Evolutionary conservation across 495 filamentous ascomycete species (phyloP), one percentile per base, ranked within the genome.

Genomic region (Aspergillus heteromorphus): DNA sequence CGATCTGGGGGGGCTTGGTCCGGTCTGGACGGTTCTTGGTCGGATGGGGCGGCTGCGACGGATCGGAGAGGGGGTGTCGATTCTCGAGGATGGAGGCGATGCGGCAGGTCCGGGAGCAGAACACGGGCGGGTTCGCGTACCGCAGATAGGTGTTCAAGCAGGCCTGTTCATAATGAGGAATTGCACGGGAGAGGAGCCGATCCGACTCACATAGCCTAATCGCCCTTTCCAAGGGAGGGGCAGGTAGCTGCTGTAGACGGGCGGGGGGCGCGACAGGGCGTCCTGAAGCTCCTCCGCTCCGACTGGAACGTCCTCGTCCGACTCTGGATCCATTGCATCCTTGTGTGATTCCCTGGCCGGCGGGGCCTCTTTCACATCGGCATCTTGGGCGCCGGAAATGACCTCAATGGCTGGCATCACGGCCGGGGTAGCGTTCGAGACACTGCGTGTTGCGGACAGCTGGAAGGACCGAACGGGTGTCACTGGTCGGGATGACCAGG

Each of bases 71-170:
- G 2, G 91, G 90, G 68, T 95, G 81, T 4, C 91, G 83, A 57
- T 96, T 88, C 43, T 97, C 91, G 6, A 96, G 67, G 36, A 96
- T 96, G 4, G 90, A 95, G 0, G 89, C 79, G 60, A 97, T 93
- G 41, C 92, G 88, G 65, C 91, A 96, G 1, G 92, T 96, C 20
- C 92, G 81, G 2, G 93, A 97, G 65, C 84, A 87, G 71, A 97
- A 97, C 9, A 97, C 83, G 0, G 92, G 84, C 14, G 90, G 89
- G 56, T 87, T 92, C 0, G 90, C 86, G 48, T 82, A 81, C 38
- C 93, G 88, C 3, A 98, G 82, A 67, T 98, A 97, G 0, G 92
- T 97, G 66, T 92, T 92, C 19, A 98, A 76, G 65, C 90, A 96
- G 19, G 91, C 89, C 87, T 91, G 49, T 6, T 54, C 9, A 51